A percentile compares a stretch with the other conserved stretches of the same genome.
Evolutionary conservation across 371 early-diverging fungal species (phyloP).

Genomic region (Mortierella sp.): DNA sequence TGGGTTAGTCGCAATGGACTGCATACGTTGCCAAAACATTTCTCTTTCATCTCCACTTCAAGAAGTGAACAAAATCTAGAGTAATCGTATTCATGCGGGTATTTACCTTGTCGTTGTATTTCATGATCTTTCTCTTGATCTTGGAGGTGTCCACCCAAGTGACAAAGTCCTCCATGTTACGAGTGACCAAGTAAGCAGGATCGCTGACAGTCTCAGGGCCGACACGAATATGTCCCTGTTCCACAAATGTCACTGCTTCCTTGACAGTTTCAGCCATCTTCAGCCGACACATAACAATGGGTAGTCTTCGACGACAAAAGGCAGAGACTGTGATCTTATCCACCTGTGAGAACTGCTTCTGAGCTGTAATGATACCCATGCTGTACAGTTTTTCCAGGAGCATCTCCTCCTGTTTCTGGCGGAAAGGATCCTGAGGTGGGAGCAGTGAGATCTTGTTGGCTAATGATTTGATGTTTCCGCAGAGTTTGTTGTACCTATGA

Average conservation of each 20-base stretch:
- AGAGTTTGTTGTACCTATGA: slow-evolving; percentile 90
- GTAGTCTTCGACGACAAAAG: slow-evolving; percentile 94
- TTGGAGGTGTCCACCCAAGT: slow-evolving; percentile 99
- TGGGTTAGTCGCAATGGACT: too few species aligned
- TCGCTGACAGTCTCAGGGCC: slow-evolving; percentile 94
- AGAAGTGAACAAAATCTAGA: too few species aligned
- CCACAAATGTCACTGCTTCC: slow-evolving; percentile 94
- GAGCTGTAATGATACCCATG: slow-evolving; percentile 90
- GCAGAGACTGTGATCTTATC: slow-evolving; percentile 93
- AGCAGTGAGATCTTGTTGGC: slow-evolving; percentile 92
- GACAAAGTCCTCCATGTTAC: slow-evolving; percentile 98
- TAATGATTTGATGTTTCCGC: slow-evolving; percentile 88
- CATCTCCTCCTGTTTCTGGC: slow-evolving; percentile 81
- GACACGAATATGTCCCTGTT: slow-evolving; percentile 98
- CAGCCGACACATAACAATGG: slow-evolving; percentile 94
- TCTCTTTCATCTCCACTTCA: not conserved
- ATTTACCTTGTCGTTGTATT: slow-evolving; percentile 94
- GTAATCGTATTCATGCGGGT: too few species aligned
- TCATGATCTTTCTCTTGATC: slow-evolving; percentile 98
- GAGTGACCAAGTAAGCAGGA: slow-evolving; percentile 91
- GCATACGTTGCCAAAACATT: too few species aligned
- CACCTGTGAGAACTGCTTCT: slow-evolving; percentile 88
- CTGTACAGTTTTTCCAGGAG: slow-evolving; percentile 92
- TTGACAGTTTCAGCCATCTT: slow-evolving; percentile 98
- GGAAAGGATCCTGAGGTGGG: slow-evolving; percentile 91